These are phyloP conservation scores for Ophiostoma sp. DNA, from an alignment of 2,329 filamentous ascomycete species.

Conservation along the genomic window DNA sequence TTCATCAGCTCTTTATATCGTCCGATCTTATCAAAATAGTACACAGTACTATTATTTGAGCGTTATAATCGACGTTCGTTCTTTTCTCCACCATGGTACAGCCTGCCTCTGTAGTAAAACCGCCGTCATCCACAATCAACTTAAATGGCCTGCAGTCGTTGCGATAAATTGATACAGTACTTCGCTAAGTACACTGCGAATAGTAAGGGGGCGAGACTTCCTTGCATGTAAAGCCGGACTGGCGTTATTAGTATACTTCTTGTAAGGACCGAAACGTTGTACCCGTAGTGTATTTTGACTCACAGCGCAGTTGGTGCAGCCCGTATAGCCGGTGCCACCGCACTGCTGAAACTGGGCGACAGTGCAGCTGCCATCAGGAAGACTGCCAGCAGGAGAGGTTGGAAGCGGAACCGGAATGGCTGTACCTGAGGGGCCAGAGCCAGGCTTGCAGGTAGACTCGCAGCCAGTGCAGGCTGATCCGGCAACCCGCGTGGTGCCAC, in stretches of 20 bases:
- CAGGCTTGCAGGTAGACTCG: slow-evolving; percentile 4
- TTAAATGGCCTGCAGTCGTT: not conserved
- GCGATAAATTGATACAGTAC: not conserved
- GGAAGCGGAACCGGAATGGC: not conserved
- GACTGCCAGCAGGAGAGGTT: not conserved
- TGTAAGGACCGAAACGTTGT: not conserved
- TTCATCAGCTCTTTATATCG: not conserved
- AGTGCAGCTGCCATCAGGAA: not conserved
- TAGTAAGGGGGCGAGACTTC: not conserved
- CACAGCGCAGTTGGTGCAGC: slow-evolving; percentile 40
- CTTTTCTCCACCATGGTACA: no score
- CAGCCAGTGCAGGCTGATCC: not conserved
- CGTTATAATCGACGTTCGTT: no score
- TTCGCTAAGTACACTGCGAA: not conserved
- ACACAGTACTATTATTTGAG: not conserved
- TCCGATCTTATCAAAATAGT: not conserved
- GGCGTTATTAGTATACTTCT: not conserved
- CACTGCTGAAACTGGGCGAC: not conserved
- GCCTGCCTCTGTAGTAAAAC: no score
- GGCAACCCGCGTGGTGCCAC: not conserved
- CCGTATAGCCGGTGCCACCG: slow-evolving; percentile 32
- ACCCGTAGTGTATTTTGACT: slow-evolving; percentile 30
- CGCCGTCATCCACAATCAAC: no score
- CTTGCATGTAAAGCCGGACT: not conserved
- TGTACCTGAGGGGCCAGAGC: not conserved